These are phyloP conservation scores for Oryza nivara DNA, from an alignment of 176 grass and related monocot species.

Conservation along the genomic window DNA sequence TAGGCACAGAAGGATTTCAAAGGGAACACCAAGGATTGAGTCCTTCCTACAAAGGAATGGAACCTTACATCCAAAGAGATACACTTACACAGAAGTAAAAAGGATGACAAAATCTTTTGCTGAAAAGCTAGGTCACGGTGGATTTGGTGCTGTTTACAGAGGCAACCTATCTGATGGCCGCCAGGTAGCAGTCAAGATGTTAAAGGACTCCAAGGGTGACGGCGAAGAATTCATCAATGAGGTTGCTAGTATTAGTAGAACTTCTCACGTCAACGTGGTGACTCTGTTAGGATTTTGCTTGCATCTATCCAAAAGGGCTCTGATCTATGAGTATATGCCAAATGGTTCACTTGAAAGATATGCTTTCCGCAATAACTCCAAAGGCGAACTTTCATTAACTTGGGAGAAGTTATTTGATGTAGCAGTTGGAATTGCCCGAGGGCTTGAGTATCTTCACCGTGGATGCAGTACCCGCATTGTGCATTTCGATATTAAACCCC, in stretches of 20 bases:
- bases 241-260: slow-evolving; percentile 52
- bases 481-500: slow-evolving; percentile 55
- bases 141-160: slow-evolving; percentile 53
- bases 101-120: slow-evolving; percentile 48
- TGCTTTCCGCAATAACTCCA: not conserved
- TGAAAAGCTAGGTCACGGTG: slow-evolving; percentile 57
- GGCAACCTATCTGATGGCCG: slow-evolving; percentile 16
- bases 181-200: slow-evolving; percentile 44
- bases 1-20: not conserved
- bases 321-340: slow-evolving; percentile 59
- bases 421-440: slow-evolving; percentile 52
- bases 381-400: not conserved
- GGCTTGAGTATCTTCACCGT: slow-evolving; percentile 46
- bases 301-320: slow-evolving; percentile 50
- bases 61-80: slow-evolving; percentile 39
- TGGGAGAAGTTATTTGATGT: slow-evolving; percentile 55
- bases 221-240: slow-evolving; percentile 60
- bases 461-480: slow-evolving; percentile 47
- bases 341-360: slow-evolving; percentile 53
- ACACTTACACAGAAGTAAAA: slow-evolving; percentile 49
- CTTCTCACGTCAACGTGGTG: slow-evolving; percentile 56
- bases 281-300: slow-evolving; percentile 51
- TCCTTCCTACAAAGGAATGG: slow-evolving; percentile 45
- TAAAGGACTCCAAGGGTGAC: slow-evolving; percentile 38
- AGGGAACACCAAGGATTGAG: slow-evolving; percentile 14